Evolutionary conservation across 768 basidiomycete species (phyloP), one percentile per base, ranked within the genome.

Genomic region (Phanerochaete sordida): DNA sequence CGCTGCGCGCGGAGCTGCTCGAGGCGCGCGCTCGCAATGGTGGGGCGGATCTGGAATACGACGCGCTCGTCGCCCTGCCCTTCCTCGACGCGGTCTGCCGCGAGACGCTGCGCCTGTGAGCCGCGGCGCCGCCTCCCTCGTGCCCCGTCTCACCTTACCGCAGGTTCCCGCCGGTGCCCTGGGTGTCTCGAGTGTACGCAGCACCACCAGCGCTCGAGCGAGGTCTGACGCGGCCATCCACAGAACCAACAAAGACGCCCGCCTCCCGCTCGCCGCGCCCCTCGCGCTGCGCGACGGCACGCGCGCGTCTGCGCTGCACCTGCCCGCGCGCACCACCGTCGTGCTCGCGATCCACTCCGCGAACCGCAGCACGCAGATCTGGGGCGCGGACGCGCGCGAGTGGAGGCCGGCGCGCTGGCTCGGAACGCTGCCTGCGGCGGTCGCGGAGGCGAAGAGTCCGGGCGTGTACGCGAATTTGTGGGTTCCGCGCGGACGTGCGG

Each of bases 381-480:
- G 81, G 81, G 82, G 81, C 8, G 65, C 68, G 19, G 81, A 84
- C 60, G 74, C 77, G 1, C 57, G 64, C n/a, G 76, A 80, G 56
- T 82, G 80, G 79, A 81, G 79, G 64, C 81, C 81, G 0, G 79
- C 82, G 63, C 69, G 81, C 26, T 83, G 81, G 81, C 69, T 81
- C 1, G n/a, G n/a, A 8, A 69, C 2, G 70, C 72, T 1, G 15
- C 80, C 78, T 7, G 65, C 73, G 6, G 52, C 64, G 16, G 66
- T 81, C 2, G 59, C 57, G 1, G 69, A 74, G 12, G 77, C 78
- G 4, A 74, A 69, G 28, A 69, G 79, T 15, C 78, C 80, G 1
- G 79, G 79, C 0, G 66, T 80, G 7, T 81, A 81, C 62, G 75
- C 78, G 3, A 70, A 77, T 57, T 46, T 78, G 79, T 79, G 66